Percentiles rank a stretch among this genome's conserved stretches.
Evolutionary conservation across 805 yeast genomes (phyloP).

Genomic region (Debaryomyces tyrocola): DNA sequence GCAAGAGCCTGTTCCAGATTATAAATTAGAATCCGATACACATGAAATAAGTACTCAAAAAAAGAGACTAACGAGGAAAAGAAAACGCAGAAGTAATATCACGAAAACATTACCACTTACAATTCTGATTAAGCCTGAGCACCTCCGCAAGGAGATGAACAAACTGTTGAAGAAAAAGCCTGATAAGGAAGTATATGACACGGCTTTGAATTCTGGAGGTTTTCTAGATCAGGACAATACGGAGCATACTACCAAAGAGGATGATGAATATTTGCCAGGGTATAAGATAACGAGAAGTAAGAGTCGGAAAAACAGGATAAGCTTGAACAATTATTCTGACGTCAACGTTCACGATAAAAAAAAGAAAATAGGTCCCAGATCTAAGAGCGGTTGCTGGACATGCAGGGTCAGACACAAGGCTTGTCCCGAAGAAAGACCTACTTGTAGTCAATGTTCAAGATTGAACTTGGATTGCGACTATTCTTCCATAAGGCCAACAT

Average conservation of each 20-base stretch:
- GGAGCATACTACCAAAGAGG: neutral
- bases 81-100: neutral
- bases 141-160: neutral
- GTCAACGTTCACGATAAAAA: slow-evolving; percentile 12
- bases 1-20: neutral
- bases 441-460: slow-evolving; percentile 56
- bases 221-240: neutral
- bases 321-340: neutral
- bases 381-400: slow-evolving; percentile 75
- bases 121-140: neutral
- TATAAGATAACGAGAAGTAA: slow-evolving; percentile 9
- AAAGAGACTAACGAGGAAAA: neutral
- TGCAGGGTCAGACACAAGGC: slow-evolving; percentile 72
- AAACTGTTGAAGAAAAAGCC: neutral
- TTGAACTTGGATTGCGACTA: slow-evolving; percentile 62
- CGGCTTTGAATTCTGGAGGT: neutral
- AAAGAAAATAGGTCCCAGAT: slow-evolving; percentile 29
- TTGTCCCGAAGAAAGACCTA: slow-evolving; percentile 66
- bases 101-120: neutral
- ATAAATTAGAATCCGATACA: neutral
- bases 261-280: slow-evolving; percentile 6
- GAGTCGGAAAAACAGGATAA: neutral
- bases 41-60: neutral
- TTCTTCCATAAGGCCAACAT: slow-evolving; percentile 49
- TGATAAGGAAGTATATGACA: neutral